Base-by-base conservation (phyloP, 805 yeast species). In the Starmerella floricola region DNA sequence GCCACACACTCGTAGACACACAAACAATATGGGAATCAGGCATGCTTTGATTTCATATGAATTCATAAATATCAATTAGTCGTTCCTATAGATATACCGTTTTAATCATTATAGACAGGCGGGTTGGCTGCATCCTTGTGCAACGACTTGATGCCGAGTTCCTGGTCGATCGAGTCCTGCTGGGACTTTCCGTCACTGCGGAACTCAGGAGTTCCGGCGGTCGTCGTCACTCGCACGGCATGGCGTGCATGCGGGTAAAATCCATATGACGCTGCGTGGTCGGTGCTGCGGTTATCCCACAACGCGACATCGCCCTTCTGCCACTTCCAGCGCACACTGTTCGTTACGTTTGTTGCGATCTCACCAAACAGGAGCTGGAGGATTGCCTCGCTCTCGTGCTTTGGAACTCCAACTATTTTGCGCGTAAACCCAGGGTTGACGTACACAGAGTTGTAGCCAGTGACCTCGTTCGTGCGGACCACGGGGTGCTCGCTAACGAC, bases 271-370 rank as follows among this genome's bases (percentile, higher is more conserved):
- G 86, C 85, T 12, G 81, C 66, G 59, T 81, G 91, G 20, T 72
- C 62, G 8, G 76, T 71, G 55, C 79, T 66, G 58, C 91, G 74
- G 66, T 81, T 81, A 55, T 81, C 91, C 88, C 88, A 81, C 21
- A 79, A 60, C 16, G 77, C 83, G 39, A 81, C 79, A 1, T 85
- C 72, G 38, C 72, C 70, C 40, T 78, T 76, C 55, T 74, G 78
- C 81, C 85, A 81, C 41, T 60, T 68, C 35, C 83, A 82, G 56
- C 87, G 71, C 41, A 78, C 64, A 50, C 79, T 83, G 51, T 78
- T 66, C 57, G 78, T 85, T 44, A 69, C 71, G 21, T 73, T 58
- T 49, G 63, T 62, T 40, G 71, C 68, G 30, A 77, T 65, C 50
- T 74, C 76, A 39, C 62, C 59, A 52, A 69, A 68, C 52, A 80